A percentile compares a stretch with the other conserved stretches of the same genome.
These are phyloP conservation scores for Hygrophila difformis DNA, from an alignment of 257 asterid species.

Conservation along the genomic window DNA sequence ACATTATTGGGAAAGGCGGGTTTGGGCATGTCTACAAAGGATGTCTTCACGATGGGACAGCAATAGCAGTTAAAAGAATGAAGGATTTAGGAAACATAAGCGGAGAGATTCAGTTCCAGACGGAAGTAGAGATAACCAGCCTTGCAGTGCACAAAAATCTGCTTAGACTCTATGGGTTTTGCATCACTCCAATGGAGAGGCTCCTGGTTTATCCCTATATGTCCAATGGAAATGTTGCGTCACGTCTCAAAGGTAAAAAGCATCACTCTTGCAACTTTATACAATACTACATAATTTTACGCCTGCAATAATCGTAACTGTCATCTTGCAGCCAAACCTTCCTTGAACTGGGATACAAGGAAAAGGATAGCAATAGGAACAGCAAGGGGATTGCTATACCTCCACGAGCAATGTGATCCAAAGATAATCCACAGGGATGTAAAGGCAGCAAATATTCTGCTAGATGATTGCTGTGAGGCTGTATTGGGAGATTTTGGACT, in stretches of 20 bases:
- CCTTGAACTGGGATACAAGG: slow-evolving; percentile 22
- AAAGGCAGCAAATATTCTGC: slow-evolving; percentile 30
- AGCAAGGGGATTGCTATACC: slow-evolving; percentile 28
- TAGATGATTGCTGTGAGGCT: slow-evolving; percentile 26
- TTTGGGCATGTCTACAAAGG: slow-evolving; percentile 36
- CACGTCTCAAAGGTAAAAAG: slow-evolving; percentile 25
- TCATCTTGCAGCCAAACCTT: slow-evolving; percentile 16
- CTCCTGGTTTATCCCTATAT: slow-evolving; percentile 34
- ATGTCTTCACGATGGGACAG: slow-evolving; percentile 16
- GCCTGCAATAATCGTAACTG: neutral
- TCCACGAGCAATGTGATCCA: slow-evolving; percentile 34
- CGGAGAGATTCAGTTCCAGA: slow-evolving; percentile 28
- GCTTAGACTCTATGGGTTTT: slow-evolving; percentile 26
- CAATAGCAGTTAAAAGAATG: slow-evolving; percentile 30
- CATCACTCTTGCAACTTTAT: neutral
- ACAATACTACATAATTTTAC: neutral
- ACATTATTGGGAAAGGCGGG: slow-evolving; percentile 32
- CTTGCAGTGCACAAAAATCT: slow-evolving; percentile 30
- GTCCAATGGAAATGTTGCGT: slow-evolving; percentile 36
- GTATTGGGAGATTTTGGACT: slow-evolving; percentile 32
- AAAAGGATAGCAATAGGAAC: slow-evolving; percentile 27
- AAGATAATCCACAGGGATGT: slow-evolving; percentile 32
- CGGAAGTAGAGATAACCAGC: slow-evolving; percentile 34
- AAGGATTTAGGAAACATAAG: slow-evolving; percentile 16
- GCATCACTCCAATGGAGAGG: slow-evolving; percentile 24